These are phyloP conservation scores for Kodamaea hsintzibuensis DNA, from an alignment of 805 yeast genomes.

Conservation along the genomic window DNA sequence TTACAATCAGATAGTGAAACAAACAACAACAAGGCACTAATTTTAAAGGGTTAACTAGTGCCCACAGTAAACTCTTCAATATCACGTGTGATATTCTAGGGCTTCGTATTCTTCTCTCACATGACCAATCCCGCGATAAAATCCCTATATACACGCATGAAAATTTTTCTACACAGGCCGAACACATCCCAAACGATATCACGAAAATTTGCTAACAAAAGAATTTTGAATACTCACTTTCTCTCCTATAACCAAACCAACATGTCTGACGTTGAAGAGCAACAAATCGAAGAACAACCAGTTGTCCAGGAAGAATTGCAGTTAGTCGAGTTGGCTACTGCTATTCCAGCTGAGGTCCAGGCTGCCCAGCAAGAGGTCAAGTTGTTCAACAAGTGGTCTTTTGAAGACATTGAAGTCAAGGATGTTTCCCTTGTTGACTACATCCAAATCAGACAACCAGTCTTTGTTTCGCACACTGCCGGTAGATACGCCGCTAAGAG, in stretches of 20 bases:
- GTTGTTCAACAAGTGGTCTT: constrained; percentile 99
- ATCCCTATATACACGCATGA: too few relatives aligned
- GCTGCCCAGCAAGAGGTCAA: constrained; percentile 94
- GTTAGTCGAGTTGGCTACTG: constrained; percentile 85
- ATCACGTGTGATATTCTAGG: too few relatives aligned
- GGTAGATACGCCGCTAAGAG: constrained; percentile 99
- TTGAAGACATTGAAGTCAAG: constrained; percentile 95
- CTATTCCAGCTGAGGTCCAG: constrained; percentile 96
- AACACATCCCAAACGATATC: too few relatives aligned
- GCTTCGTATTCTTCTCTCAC: too few relatives aligned
- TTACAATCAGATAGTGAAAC: too few relatives aligned
- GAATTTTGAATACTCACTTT: not conserved
- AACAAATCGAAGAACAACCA: constrained; percentile 54
- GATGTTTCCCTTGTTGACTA: constrained; percentile 98
- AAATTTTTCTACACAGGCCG: too few relatives aligned
- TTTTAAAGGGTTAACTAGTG: too few relatives aligned
- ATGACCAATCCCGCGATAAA: too few relatives aligned
- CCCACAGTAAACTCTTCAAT: too few relatives aligned
- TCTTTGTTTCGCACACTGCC: constrained; percentile 98
- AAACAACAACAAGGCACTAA: too few relatives aligned
- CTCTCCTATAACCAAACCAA: constrained; percentile 23
- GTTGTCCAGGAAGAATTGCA: constrained; percentile 85
- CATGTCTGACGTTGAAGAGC: constrained; percentile 87
- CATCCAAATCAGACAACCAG: constrained; percentile 97
- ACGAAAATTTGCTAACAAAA: too few relatives aligned